These are phyloP conservation scores for Usnea hakonensis DNA, from an alignment of 495 filamentous ascomycete species.

Conservation along the genomic window DNA sequence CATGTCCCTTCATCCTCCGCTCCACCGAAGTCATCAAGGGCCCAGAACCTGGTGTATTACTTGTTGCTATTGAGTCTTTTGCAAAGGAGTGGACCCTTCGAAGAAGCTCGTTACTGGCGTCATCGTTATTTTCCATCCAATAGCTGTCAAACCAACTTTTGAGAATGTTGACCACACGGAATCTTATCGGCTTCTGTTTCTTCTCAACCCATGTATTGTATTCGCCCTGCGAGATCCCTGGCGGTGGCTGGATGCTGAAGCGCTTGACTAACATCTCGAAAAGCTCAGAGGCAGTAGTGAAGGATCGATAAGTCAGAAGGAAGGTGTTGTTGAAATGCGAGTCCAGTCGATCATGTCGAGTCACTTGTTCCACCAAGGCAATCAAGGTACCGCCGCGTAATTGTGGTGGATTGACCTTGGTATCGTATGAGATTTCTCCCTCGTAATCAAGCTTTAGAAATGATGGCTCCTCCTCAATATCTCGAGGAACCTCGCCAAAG, in stretches of 20 bases:
- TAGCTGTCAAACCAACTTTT: constrained; percentile 98
- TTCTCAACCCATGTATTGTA: constrained; percentile 83
- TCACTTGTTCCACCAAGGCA: constrained; percentile 91
- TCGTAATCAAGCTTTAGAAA: constrained; percentile 86
- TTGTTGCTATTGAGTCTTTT: constrained; percentile 82
- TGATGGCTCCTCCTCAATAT: constrained; percentile 67
- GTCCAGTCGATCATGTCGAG: constrained; percentile 90
- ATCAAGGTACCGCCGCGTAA: constrained; percentile 84
- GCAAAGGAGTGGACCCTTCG: constrained; percentile 85
- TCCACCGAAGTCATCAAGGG: constrained; percentile 78
- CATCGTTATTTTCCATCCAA: constrained; percentile 93
- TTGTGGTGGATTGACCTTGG: constrained; percentile 59
- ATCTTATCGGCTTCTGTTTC: constrained; percentile 91
- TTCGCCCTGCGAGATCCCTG: constrained; percentile 64
- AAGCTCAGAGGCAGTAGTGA: constrained; percentile 80
- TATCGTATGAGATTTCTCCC: constrained; percentile 81
- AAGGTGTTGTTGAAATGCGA: constrained; percentile 97
- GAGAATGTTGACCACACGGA: constrained; percentile 92
- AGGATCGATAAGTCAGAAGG: constrained; percentile 91
- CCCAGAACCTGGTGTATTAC: constrained; percentile 78
- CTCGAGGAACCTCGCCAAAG: constrained; percentile 75
- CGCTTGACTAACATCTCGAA: constrained; percentile 88
- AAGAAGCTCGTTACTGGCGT: constrained; percentile 74
- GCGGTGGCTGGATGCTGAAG: constrained; percentile 89
- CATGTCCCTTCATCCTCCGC: constrained; percentile 77